A percentile compares a stretch with the other conserved stretches of the same genome.
Evolutionary conservation across 352 stramenopile genomes (phyloP).

Genomic region (Thalassiosira livingstoniorum): DNA sequence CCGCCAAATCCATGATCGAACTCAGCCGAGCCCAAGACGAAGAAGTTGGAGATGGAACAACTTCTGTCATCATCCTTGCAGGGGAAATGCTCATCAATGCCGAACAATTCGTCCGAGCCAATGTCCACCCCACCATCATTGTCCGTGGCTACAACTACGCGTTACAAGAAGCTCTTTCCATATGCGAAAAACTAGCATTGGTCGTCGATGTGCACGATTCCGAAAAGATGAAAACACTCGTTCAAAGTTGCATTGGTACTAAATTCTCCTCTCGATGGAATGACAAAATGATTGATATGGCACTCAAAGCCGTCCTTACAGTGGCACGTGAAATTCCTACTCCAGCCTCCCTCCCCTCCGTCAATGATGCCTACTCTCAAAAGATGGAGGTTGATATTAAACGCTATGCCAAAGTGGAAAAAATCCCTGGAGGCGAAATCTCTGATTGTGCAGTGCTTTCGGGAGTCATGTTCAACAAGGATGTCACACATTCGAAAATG

Average conservation of each 20-base stretch:
- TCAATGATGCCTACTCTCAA: conserved; percentile 74
- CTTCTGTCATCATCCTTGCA: conserved; percentile 99
- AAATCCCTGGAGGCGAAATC: conserved; percentile 97
- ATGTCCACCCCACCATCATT: conserved; percentile 98
- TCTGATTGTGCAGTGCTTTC: conserved; percentile 92
- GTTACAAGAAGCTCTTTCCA: conserved; percentile 89
- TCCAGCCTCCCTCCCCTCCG: conserved; percentile 21
- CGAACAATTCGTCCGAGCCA: conserved; percentile 95
- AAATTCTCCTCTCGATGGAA: conserved; percentile 98
- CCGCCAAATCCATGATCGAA: conserved; percentile 99
- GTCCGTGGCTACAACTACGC: conserved; percentile 94
- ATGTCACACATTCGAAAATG: conserved; percentile 99
- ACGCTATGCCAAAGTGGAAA: conserved; percentile 99
- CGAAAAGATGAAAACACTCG: conserved; percentile 94
- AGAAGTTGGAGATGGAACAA: conserved; percentile 99
- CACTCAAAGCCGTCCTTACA: conserved; percentile 95
- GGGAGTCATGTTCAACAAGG: conserved; percentile 99
- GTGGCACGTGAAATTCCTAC: conserved; percentile 87
- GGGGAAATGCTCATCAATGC: conserved; percentile 97
- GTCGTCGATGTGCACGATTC: conserved; percentile 96
- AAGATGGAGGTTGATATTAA: conserved; percentile 99
- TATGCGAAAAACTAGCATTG: conserved; percentile 92
- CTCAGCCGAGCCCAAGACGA: conserved; percentile 98
- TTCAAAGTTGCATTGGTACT: conserved; percentile 96
- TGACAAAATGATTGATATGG: conserved; percentile 96